Base-by-base conservation (phyloP, 202 grass and related monocot genomes). In the Setaria viridis region DNA sequence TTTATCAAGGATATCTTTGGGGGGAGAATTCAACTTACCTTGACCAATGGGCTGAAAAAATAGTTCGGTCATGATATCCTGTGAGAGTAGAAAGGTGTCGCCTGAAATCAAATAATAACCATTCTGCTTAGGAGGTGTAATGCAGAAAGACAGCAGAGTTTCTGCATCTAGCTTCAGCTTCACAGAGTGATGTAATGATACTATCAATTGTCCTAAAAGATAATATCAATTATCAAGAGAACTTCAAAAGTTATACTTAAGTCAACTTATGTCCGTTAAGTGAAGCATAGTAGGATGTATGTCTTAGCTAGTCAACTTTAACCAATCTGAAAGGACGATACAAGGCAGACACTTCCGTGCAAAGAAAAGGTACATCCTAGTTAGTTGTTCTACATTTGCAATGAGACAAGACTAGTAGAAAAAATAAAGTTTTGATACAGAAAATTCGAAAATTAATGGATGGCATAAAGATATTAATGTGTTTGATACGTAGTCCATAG, bases 31-130 rank as follows among this genome's bases (percentile, higher is more conserved):
- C 78, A 87, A 55, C 62, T 75, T 72, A 99, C 97, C 97, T 99
- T 85, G 97, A 99, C 91, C 97, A 99, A 92, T 99, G 82, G 63
- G 79, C 85, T 46, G 97, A 99, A 92, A 99, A 99, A 72, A 99
- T 91, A 14, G 92, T 94, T 50, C 97, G 93, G 32, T 41, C 85
- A 80, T 99, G 97, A 81, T 96, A 96, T 73, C 97, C 97, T 33
- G 92, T 93, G 37, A 99, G 88, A 80, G 93, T 96, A 72, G 82
- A 99, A 67, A 99, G 82, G 63, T 94, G 93, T 53, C 70, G 80
- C 97, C 97, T 99, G 87, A 91, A 85, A 94, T 77, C 66, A 87
- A 85, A 79, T 74, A 86, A 79, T 20, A 77, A 34, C 66, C 10
- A 82, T 74, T 70, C 37, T 82, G 72, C 63, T 81, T 35, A 80